phyloP scores from a whole-genome alignment of 495 filamentous ascomycete genomes.

The Stereocaulon alpinum region DNA sequence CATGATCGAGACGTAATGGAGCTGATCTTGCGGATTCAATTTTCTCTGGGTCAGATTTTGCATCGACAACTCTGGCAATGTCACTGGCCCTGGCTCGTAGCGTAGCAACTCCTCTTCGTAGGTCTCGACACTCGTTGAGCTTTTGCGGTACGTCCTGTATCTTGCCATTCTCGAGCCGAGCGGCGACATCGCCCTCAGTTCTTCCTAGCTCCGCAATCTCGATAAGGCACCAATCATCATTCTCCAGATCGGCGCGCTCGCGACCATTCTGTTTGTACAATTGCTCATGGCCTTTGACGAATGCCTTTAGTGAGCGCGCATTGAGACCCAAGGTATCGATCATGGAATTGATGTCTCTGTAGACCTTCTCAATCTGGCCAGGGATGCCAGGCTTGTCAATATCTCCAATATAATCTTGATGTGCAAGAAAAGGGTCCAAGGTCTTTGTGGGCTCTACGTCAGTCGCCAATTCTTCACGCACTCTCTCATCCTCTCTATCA shows the following conservation, averaged over 20 bases:
- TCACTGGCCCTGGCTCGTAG: constrained; percentile 62
- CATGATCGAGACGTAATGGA: constrained; percentile 73
- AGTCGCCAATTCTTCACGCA: constrained; percentile 45
- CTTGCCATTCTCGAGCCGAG: constrained; percentile 49
- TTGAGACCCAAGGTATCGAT: constrained; percentile 86
- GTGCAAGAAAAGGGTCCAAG: constrained; percentile 55
- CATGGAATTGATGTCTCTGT: constrained; percentile 93
- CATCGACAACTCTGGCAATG: constrained; percentile 57
- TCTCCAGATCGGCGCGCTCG: constrained; percentile 48
- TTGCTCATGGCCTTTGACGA: constrained; percentile 52
- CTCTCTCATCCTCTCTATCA: constrained; percentile 55
- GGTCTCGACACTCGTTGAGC: constrained; percentile 46
- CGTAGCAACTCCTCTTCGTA: constrained; percentile 55
- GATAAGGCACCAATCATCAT: constrained; percentile 57
- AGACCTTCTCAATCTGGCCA: constrained; percentile 74
- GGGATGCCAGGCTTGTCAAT: constrained; percentile 53
- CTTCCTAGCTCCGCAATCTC: constrained; percentile 56
- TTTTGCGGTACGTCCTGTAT: constrained; percentile 54
- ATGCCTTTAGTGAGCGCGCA: constrained; percentile 61
- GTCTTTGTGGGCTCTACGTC: constrained; percentile 42
- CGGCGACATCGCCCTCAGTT: constrained; percentile 46
- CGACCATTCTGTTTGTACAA: constrained; percentile 40
- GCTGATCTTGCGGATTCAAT: constrained; percentile 47
- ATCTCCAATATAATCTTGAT: constrained; percentile 56
- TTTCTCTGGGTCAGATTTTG: constrained; percentile 52